Conservation (phyloP, 1,284 basidiomycete species). For the Athelia sp. region DNA sequence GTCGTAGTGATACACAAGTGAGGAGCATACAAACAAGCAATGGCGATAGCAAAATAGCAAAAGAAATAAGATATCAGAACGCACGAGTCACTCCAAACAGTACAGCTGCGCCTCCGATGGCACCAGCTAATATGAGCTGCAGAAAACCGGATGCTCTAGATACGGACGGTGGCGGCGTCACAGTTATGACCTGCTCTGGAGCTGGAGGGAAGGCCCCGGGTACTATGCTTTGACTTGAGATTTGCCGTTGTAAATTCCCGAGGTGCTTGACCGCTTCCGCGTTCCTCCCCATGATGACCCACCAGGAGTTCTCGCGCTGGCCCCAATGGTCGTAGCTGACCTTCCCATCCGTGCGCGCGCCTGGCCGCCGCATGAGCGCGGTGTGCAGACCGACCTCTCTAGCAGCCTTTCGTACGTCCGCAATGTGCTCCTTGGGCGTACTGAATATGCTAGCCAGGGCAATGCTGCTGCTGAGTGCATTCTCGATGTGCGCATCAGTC, state of each 20-base stretch:
- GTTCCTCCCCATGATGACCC: slow-evolving; percentile 1
- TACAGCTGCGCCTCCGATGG: background rate
- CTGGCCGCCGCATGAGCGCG: background rate
- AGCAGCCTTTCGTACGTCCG: background rate
- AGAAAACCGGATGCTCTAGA: background rate
- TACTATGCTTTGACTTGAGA: background rate
- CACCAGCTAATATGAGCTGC: background rate
- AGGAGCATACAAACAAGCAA: background rate
- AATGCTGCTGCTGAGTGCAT: background rate
- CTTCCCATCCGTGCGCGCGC: background rate
- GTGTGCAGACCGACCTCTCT: background rate
- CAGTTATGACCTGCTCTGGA: background rate
- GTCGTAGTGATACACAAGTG: background rate
- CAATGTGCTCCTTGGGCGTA: background rate
- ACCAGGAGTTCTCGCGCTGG: background rate
- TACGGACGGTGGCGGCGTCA: background rate
- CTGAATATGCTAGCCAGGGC: background rate
- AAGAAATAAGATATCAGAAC: background rate
- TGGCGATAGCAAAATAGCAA: background rate
- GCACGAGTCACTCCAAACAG: background rate
- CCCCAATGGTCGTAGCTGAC: background rate
- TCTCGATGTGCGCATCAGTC: background rate
- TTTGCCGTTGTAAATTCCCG: no score
- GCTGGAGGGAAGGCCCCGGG: background rate
- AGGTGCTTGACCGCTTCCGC: background rate